Conservation (phyloP, 2,329 filamentous ascomycete genomes). For the Coccinonectria pachysandricola region DNA sequence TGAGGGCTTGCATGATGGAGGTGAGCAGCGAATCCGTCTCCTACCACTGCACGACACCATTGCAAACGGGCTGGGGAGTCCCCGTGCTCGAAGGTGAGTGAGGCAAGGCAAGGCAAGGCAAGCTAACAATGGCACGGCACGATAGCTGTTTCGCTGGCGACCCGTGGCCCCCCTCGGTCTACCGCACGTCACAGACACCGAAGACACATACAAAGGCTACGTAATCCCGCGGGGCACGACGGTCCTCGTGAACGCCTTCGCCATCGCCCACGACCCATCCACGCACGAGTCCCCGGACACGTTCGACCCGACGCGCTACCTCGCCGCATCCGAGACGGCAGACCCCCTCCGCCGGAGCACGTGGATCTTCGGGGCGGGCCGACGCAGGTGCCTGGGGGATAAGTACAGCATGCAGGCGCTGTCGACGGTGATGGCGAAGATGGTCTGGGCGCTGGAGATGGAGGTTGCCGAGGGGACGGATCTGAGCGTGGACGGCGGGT, state of each 20-base stretch:
- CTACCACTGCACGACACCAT: too few relatives aligned
- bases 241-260: constrained; percentile 27
- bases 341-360: constrained; percentile 10
- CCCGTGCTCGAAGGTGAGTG: too few relatives aligned
- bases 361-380: constrained; percentile 37
- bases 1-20: constrained; percentile 16
- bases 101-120: not conserved
- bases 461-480: constrained; percentile 14
- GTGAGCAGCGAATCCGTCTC: constrained; percentile 5
- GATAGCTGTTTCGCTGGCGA: constrained; percentile 24
- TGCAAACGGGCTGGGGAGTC: too few relatives aligned
- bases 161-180: constrained; percentile 32
- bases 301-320: constrained; percentile 20
- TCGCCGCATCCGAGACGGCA: constrained; percentile 6
- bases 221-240: constrained; percentile 37
- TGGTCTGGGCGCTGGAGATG: constrained; percentile 39
- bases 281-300: constrained; percentile 14
- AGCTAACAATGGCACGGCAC: constrained; percentile 1
- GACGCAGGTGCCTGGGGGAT: constrained; percentile 37
- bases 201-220: constrained; percentile 38
- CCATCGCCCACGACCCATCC: constrained; percentile 14
- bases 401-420: constrained; percentile 37
- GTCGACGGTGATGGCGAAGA: constrained; percentile 26
- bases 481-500: constrained; percentile 15
- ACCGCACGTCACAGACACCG: constrained; percentile 36